Evolutionary conservation across 495 filamentous ascomycete genomes (phyloP).

Genomic region (Daldinia decipiens): DNA sequence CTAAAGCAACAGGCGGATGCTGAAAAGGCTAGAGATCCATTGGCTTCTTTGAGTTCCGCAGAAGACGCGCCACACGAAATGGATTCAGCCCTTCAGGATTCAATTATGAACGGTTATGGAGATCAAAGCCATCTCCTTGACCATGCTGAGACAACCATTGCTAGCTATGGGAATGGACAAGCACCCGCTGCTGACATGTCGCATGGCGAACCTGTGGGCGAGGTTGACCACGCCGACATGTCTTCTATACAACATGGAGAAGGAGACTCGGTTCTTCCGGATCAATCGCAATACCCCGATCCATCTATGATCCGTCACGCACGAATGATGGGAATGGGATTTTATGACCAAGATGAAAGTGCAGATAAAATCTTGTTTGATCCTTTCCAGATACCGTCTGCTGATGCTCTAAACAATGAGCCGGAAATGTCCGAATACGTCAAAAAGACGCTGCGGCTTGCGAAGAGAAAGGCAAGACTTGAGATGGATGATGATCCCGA

Average conservation of each 20-base stretch:
- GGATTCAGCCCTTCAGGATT: constrained; percentile 50
- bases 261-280: constrained; percentile 41
- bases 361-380: constrained; percentile 62
- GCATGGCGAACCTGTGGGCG: constrained; percentile 22
- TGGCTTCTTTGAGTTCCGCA: constrained; percentile 37
- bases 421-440: constrained; percentile 58
- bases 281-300: constrained; percentile 59
- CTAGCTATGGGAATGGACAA: constrained; percentile 20
- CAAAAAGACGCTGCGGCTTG: constrained; percentile 58
- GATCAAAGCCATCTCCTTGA: constrained; percentile 47
- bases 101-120: constrained; percentile 48
- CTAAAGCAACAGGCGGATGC: constrained; percentile 62
- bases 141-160: constrained; percentile 3
- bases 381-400: constrained; percentile 57
- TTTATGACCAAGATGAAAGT: constrained; percentile 64
- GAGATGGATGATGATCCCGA: constrained; percentile 61
- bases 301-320: constrained; percentile 55
- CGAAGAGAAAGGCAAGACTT: constrained; percentile 57
- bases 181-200: constrained; percentile 4
- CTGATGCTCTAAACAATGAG: constrained; percentile 54
- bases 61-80: constrained; percentile 49
- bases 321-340: constrained; percentile 64
- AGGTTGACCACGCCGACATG: constrained; percentile 45
- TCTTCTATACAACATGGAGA: constrained; percentile 44
- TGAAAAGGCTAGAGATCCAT: constrained; percentile 60